A percentile compares a stretch with the other conserved stretches of the same genome.
These are phyloP conservation scores for Lippia alba DNA, from an alignment of 305 asterid species.

Conservation along the genomic window DNA sequence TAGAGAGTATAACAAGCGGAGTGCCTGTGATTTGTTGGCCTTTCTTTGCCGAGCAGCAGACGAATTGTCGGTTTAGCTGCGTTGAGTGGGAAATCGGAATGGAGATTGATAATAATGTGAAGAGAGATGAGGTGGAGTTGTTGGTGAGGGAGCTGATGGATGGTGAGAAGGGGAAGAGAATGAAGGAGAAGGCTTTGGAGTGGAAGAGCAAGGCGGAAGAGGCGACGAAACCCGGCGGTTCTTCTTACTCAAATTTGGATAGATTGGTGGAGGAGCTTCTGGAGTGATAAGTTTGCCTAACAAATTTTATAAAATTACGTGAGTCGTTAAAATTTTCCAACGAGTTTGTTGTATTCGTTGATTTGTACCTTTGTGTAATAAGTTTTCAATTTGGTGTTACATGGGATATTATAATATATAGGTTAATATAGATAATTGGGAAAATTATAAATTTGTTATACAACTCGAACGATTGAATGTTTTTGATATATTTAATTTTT, in stretches of 20 bases:
- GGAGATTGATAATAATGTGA: conserved; percentile 48
- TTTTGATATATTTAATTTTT: too few relatives aligned
- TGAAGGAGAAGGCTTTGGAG: conserved; percentile 42
- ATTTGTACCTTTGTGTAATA: too few relatives aligned
- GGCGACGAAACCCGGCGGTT: conserved; percentile 37
- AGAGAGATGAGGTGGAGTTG: conserved; percentile 45
- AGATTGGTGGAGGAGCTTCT: conserved; percentile 35
- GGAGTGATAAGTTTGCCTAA: neutral
- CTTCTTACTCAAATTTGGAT: conserved; percentile 42
- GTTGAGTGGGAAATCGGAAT: conserved; percentile 49
- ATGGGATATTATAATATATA: too few relatives aligned
- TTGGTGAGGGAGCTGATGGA: conserved; percentile 49
- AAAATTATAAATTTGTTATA: too few relatives aligned
- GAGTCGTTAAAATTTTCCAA: too few relatives aligned
- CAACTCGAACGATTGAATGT: too few relatives aligned
- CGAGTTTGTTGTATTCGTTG: too few relatives aligned
- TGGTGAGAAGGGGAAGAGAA: conserved; percentile 47
- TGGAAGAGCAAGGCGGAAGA: conserved; percentile 48
- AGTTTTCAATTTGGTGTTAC: too few relatives aligned
- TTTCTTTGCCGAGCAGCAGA: conserved; percentile 68
- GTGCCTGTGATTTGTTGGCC: conserved; percentile 69
- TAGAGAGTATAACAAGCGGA: conserved; percentile 42
- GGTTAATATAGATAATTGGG: too few relatives aligned
- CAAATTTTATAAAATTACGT: too few relatives aligned
- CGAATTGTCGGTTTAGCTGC: conserved; percentile 61